Conservation (phyloP, 768 basidiomycete genomes). For the Hericium rajendrae region DNA sequence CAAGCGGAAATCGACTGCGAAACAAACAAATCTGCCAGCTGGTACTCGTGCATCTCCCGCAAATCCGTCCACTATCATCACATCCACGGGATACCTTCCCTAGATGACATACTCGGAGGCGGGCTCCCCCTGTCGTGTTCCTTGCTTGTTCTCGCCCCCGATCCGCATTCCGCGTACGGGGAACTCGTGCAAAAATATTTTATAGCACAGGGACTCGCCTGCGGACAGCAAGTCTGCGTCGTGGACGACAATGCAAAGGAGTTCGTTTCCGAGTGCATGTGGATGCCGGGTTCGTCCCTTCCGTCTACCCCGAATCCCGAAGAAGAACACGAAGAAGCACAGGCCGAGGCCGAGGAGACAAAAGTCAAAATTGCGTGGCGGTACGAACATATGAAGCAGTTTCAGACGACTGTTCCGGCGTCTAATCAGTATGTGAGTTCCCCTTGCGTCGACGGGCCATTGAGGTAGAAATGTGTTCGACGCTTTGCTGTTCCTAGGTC, state of each 20-base stretch:
- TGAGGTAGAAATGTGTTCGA: slow-evolving; percentile 1
- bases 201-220: slow-evolving; percentile 75
- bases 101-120: slow-evolving; percentile 93
- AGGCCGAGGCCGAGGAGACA: slow-evolving; percentile 31
- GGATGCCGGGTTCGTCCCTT: slow-evolving; percentile 38
- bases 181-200: slow-evolving; percentile 84
- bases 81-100: slow-evolving; percentile 81
- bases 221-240: slow-evolving; percentile 59
- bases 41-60: slow-evolving; percentile 54
- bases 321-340: slow-evolving; percentile 29
- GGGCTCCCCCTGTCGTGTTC: slow-evolving; percentile 78
- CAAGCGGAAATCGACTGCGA: slow-evolving; percentile 51
- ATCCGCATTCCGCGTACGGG: slow-evolving; percentile 78
- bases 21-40: slow-evolving; percentile 29
- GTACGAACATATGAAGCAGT: slow-evolving; percentile 88
- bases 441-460: background rate
- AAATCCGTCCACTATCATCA: slow-evolving; percentile 45
- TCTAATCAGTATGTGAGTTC: slow-evolving; percentile 38
- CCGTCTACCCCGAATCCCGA: slow-evolving; percentile 22
- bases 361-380: slow-evolving; percentile 96
- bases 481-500: slow-evolving; percentile 4
- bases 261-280: slow-evolving; percentile 74
- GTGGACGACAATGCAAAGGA: slow-evolving; percentile 47
- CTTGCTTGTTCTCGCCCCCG: slow-evolving; percentile 69
- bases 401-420: slow-evolving; percentile 70